These are phyloP conservation scores for Rutstroemia sp. DNA, from an alignment of 2,329 filamentous ascomycete genomes.

Conservation along the genomic window DNA sequence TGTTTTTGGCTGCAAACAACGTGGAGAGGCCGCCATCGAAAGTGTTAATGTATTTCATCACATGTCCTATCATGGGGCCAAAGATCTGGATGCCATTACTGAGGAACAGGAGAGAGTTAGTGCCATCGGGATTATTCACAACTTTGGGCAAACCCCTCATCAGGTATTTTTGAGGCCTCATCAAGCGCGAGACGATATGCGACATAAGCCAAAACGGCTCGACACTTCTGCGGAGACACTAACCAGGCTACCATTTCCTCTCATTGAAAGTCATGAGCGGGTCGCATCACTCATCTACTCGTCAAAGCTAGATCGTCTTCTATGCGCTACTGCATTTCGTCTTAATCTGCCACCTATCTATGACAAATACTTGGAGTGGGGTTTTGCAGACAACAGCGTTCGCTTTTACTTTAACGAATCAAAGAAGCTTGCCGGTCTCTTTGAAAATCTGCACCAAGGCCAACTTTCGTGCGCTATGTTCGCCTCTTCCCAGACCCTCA, in stretches of 20 bases:
- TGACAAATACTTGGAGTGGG: conserved; percentile 93
- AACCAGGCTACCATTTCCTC: conserved; percentile 68
- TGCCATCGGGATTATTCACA: conserved; percentile 94
- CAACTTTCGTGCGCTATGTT: conserved; percentile 80
- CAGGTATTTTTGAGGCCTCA: conserved; percentile 86
- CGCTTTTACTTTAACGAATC: conserved; percentile 84
- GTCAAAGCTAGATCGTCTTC: conserved; percentile 69
- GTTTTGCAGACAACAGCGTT: conserved; percentile 85
- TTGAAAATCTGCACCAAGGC: conserved; percentile 88
- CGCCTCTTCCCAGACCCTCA: conserved; percentile 80
- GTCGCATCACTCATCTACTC: conserved; percentile 75
- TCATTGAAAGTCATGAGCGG: conserved; percentile 65
- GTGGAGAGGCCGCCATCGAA: conserved; percentile 85
- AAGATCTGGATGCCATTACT: conserved; percentile 82
- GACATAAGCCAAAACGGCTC: conserved; percentile 59
- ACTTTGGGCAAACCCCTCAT: conserved; percentile 95
- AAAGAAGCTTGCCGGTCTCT: conserved; percentile 76
- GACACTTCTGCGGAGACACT: conserved; percentile 73
- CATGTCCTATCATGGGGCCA: conserved; percentile 88
- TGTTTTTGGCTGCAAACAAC: conserved; percentile 89
- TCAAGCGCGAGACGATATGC: conserved; percentile 62
- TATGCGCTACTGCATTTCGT: conserved; percentile 77
- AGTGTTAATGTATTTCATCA: conserved; percentile 94
- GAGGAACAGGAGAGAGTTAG: conserved; percentile 82
- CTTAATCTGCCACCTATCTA: conserved; percentile 80